Base-by-base conservation (phyloP, 2,329 filamentous ascomycete species). In the Sphaerulina populicola region DNA sequence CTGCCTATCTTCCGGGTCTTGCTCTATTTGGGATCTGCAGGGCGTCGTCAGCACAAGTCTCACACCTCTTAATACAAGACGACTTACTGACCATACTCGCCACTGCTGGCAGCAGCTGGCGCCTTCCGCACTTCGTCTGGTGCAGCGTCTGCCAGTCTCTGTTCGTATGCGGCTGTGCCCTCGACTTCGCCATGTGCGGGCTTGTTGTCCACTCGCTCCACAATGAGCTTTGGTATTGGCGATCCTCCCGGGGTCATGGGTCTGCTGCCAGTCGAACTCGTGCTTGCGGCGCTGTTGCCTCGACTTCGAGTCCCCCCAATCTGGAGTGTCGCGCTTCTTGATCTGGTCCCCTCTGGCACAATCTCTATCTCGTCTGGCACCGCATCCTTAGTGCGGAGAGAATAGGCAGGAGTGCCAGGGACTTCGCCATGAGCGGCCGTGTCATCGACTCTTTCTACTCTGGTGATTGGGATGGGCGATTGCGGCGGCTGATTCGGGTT, bases 361-460 rank as follows among this genome's bases (percentile, higher is more conserved):
- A 83, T 70, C 63, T 82, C 78, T 27, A 83, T 71, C 64, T 83
- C 78, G 62, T 83, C 80, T 4, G 80, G 80, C 5, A 82, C 79
- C 27, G 80, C 79, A 64, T 83, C 80, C 58, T 75, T 72, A 18
- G 65, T 70, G 55, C 79, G 71, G 60, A 76, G 73, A n/a, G 77
- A 72, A 64, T 81, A 83, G 49, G 79, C 79, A 14, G 71, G 65
- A 27, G 80, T 83, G 8, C 79, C 79, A 3, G 80, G 81, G 3
- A 82, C 72, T 63, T 83, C 79, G 61, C 80, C 81, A 60, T 83
- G 73, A 55, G 74, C 72, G 11, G 78, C 75, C 53, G 69, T 66
- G 60, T 79, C 74, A 64, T 83, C 81, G 38, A 82, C 77, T 60
- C 77, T 75, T 67, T 83, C 80, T 23, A 83, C 78, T 56, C 80